Percentiles rank a stretch among this genome's conserved stretches.
These are phyloP conservation scores for Aspergillus felis DNA, from an alignment of 2,329 filamentous ascomycete species.

Conservation along the genomic window DNA sequence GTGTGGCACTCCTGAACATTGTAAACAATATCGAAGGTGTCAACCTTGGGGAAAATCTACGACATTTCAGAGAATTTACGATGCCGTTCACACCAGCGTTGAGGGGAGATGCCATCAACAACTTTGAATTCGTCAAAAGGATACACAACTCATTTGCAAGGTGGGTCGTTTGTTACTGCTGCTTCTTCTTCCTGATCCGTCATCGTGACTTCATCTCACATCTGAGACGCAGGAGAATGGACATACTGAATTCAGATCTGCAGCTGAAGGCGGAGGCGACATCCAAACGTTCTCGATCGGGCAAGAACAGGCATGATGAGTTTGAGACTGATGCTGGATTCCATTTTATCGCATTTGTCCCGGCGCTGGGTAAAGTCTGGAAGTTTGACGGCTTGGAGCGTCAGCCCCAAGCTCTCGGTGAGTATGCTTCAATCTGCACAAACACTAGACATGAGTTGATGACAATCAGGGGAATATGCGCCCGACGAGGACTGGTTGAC, in stretches of 20 bases:
- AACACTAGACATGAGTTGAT: background rate
- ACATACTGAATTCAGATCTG: slow-evolving; percentile 70
- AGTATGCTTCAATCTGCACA: slow-evolving; percentile 2
- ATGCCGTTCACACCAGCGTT: slow-evolving; percentile 63
- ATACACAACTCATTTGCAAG: slow-evolving; percentile 86
- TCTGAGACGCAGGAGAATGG: slow-evolving; percentile 56
- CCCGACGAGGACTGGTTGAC: slow-evolving; percentile 60
- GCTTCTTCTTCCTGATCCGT: background rate
- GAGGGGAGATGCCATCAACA: slow-evolving; percentile 70
- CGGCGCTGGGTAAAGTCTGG: slow-evolving; percentile 71
- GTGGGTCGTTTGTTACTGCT: slow-evolving; percentile 36
- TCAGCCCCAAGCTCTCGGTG: slow-evolving; percentile 63
- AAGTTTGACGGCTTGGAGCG: slow-evolving; percentile 80
- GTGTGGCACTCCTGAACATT: slow-evolving; percentile 89
- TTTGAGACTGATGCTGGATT: slow-evolving; percentile 61
- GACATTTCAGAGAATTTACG: slow-evolving; percentile 70
- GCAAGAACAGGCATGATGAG: slow-evolving; percentile 41
- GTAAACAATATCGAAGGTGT: slow-evolving; percentile 74
- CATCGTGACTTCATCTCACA: slow-evolving; percentile 3
- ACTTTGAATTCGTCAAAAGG: slow-evolving; percentile 70
- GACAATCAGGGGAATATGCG: slow-evolving; percentile 35
- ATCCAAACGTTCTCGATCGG: slow-evolving; percentile 30
- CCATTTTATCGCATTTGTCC: slow-evolving; percentile 89
- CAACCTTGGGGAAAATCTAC: slow-evolving; percentile 66
- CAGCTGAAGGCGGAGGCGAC: slow-evolving; percentile 49